phyloP scores from a whole-genome alignment of 1,284 basidiomycete genomes.

The Fomitopsis pinicola region DNA sequence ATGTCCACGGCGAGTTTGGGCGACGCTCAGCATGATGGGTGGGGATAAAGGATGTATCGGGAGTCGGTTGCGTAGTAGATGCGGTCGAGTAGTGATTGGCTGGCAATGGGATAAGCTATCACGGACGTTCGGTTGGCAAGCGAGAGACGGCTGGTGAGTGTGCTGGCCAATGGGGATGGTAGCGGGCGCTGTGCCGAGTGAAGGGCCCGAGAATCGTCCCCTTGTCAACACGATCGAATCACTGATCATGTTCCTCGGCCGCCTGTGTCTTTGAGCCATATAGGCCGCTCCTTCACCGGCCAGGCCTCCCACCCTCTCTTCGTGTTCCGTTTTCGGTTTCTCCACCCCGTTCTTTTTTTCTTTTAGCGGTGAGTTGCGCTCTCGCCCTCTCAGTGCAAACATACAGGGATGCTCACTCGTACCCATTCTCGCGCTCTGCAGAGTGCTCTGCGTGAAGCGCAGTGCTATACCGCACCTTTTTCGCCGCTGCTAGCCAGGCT shows the following conservation, averaged over 20 bases:
- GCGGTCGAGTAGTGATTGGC: constrained; percentile 2
- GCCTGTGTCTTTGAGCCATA: constrained; percentile 17
- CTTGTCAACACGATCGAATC: constrained; percentile 31
- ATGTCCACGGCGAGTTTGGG: constrained; percentile 78
- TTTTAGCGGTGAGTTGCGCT: constrained; percentile 35
- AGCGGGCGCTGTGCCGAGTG: not conserved
- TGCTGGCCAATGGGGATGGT: constrained; percentile 21
- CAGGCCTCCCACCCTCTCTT: constrained; percentile 25
- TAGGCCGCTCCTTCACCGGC: constrained; percentile 7
- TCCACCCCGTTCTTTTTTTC: constrained; percentile 36
- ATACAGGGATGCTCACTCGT: not conserved
- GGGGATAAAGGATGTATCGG: not conserved
- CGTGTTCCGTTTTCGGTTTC: constrained; percentile 25
- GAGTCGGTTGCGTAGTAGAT: not conserved
- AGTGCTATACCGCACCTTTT: constrained; percentile 25
- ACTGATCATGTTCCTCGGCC: constrained; percentile 23
- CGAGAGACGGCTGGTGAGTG: not conserved
- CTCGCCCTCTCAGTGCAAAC: not conserved
- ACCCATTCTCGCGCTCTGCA: constrained; percentile 5
- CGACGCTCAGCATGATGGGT: constrained; percentile 17
- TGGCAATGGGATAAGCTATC: constrained; percentile 7
- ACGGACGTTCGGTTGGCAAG: constrained; percentile 12
- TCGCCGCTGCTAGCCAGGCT: constrained; percentile 31
- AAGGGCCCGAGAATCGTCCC: constrained; percentile 19
- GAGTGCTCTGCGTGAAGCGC: constrained; percentile 30